Conservation (phyloP, 257 asterid genomes). For the Lantana camara region DNA sequence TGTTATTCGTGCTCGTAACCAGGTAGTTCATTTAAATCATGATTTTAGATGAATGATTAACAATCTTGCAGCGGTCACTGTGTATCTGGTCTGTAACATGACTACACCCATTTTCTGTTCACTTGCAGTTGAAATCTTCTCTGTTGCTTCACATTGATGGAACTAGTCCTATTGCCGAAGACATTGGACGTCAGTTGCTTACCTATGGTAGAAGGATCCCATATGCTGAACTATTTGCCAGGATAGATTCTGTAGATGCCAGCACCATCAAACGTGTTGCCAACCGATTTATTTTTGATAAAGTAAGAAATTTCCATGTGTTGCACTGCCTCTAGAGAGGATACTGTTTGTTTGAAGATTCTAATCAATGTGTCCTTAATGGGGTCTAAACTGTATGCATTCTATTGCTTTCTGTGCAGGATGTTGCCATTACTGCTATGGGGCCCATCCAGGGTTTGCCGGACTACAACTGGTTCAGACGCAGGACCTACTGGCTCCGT, state of each 20-base stretch:
- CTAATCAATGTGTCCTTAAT: too few relatives aligned
- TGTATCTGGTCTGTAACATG: conserved; percentile 4
- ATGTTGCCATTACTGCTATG: conserved; percentile 73
- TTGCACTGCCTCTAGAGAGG: background rate
- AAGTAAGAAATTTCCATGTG: conserved; percentile 41
- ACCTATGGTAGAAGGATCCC: conserved; percentile 97
- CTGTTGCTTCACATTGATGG: conserved; percentile 94
- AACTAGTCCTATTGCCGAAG: conserved; percentile 91
- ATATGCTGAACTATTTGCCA: conserved; percentile 84
- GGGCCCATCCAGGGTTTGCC: conserved; percentile 91
- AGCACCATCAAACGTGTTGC: conserved; percentile 89
- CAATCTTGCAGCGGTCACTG: conserved; percentile 2
- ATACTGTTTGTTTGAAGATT: background rate
- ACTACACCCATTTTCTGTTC: conserved; percentile 7
- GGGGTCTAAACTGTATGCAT: background rate
- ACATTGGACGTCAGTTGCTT: conserved; percentile 98
- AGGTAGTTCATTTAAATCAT: conserved; percentile 40
- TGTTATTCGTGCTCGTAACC: conserved; percentile 85
- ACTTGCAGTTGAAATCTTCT: conserved; percentile 83
- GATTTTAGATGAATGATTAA: background rate
- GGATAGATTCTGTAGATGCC: conserved; percentile 89
- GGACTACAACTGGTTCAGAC: conserved; percentile 99
- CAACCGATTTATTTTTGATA: conserved; percentile 80
- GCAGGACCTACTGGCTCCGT: conserved; percentile 98
- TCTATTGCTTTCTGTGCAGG: conserved; percentile 43